Base-by-base conservation (phyloP, 192 early-diverging fungal genomes). In the Podila horticola region DNA sequence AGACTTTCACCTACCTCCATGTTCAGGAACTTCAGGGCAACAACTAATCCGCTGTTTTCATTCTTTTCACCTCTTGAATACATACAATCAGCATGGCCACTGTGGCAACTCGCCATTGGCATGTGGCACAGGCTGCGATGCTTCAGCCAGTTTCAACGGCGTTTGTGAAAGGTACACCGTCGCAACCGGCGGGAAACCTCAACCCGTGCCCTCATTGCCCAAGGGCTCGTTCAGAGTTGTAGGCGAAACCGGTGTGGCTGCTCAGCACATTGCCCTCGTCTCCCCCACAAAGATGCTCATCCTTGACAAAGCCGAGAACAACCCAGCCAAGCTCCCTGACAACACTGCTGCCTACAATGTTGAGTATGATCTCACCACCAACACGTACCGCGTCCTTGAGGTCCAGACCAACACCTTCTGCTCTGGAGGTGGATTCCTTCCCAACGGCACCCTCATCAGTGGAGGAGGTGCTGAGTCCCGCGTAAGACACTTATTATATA, bases 361-460 rank as follows among this genome's bases (percentile, higher is more conserved):
- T 51, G 79, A 86, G 62, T 89, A 88, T 60, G 85, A 89, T 82
- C 24, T 89, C 19, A 58, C 72, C 0, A 86, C 82, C 31, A 85
- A 85, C 57, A 55, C 66, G 8, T 86, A 83, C 66, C 65, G 88
- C 36, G 61, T 81, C 20, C 31, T 89, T 41, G 81, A 85, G n/a
- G 58, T 89, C 7, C 61, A 77, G 28, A 88, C 88, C 57, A 89
- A 89, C 55, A 87, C 88, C 10, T 89, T 89, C 68, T 89, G 88
- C 67, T 88, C 88, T 11, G 88, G 84, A 22, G 88, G 88, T 34
- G 83, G 86, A n/a, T 89, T 86, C 66, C 71, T 89, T 12, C 75
- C 58, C 19, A 89, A 89, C 38, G 86, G 88, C 20, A 90, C 86
- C 19, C 66, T 90, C 24, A 83, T 88, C 64, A 85, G 86, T 60